Base-by-base conservation (phyloP, 1,284 basidiomycete genomes). In the Heterobasidion annosum region DNA sequence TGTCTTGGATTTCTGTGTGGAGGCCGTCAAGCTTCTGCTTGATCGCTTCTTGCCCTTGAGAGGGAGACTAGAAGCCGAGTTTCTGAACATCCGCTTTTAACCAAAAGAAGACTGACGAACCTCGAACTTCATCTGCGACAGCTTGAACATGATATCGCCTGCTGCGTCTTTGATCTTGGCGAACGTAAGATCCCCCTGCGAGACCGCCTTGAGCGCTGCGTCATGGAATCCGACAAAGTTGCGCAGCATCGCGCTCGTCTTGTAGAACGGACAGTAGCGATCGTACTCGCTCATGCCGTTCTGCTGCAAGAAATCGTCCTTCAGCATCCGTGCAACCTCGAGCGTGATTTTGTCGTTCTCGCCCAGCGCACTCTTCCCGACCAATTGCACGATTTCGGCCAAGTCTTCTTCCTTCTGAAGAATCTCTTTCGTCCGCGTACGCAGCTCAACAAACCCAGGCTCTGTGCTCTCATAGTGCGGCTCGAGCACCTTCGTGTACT, bases 201-300 rank as follows among this genome's bases (percentile, higher is more conserved):
- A 81, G 52, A 97, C 90, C 15, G 93, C 90, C 68, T 84, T 89
- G 67, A 90, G 79, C 6, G 96, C 93, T 32, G 81, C 76, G 68
- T 98, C 88, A 66, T 97, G 89, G 82, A 94, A 98, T n/a, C 84
- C 82, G 60, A 98, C 91, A 69, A 98, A 93, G 74, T 97, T 97
- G 67, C 83, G 85, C 66, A 99, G 74, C 97, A 99, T 99, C 53
- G 83, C 92, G 56, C 85, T 88, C 49, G 96, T 96, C 85, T 96
- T 96, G 84, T 94, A 95, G 81, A 99, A 98, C 25, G 97, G 97
- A 67, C 97, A 99, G 76, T 82, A 98, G 55, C 93, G 84, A 71
- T 98, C 96, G 68, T 98, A 98, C 68, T 94, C 91, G 69, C 91
- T 93, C 81, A 98, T 98, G 67, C 97, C 97, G 67, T 99, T 98